Base-by-base conservation (phyloP, 2,329 filamentous ascomycete species). In the Fusarium piperis region DNA sequence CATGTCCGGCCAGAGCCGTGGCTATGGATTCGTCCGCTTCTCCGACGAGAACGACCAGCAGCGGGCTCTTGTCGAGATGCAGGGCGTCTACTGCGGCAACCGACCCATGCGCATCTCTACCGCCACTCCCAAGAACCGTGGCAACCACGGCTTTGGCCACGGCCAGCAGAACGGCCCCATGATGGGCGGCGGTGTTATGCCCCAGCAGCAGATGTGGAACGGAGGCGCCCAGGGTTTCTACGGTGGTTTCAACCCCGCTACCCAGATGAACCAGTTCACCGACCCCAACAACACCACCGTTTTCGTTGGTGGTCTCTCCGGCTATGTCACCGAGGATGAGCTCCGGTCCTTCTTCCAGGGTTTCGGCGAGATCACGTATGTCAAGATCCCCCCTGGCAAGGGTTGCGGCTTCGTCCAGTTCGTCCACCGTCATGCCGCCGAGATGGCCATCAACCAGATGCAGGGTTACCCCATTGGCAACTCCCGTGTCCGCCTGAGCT, bases 371-470 rank as follows among this genome's bases (percentile, higher is more conserved):
- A 99, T 99, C 80, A 99, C 96, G 78, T 99, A 99, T 82, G 96
- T 99, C 86, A 99, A 99, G 91, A 99, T 99, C 66, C 96, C 96
- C 60, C 95, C 96, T 73, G 96, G 96, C 85, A 99, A 99, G 90
- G 96, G 96, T 76, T 99, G 96, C 79, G 96, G 96, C 65, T 99
- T 99, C 80, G 96, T 99, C 66, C 96, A 99, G 84, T 99, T 99
- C 78, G 96, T 99, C 64, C 96, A 99, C 86, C 94, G 96, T 74
- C 96, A 99, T 79, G 96, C 96, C 59, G 96, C 96, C 15, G 96
- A 99, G 86, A 99, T 99, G 96, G 96, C 96, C 76, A 99, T 99
- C 89, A 99, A 99, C 86, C 96, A 99, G 85, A 99, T 99, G 96
- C 96, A 99, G 85, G 96, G 96, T 68, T 99, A 99, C 82, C 96